A percentile compares a stretch with the other conserved stretches of the same genome.
Conservation (phyloP, 176 grass and related monocot species). For the Elaeis guineensis region DNA sequence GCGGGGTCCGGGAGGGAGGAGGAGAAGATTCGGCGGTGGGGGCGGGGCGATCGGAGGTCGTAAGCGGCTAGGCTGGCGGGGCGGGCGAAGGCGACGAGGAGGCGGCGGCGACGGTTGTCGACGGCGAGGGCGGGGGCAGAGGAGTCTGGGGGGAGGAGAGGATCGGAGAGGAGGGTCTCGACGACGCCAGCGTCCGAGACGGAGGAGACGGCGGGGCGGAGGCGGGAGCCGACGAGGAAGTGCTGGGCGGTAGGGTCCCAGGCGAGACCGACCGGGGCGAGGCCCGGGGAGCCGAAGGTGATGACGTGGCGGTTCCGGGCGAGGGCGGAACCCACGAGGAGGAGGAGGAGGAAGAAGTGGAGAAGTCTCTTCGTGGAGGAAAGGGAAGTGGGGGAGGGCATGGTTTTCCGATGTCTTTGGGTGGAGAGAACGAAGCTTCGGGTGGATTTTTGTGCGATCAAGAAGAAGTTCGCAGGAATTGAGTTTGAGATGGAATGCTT, state of each 20-base stretch:
- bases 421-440: too few relatives aligned
- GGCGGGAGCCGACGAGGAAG: slow-evolving; percentile 57
- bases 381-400: background rate
- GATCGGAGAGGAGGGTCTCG: slow-evolving; percentile 44
- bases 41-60: slow-evolving; percentile 56
- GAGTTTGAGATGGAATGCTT: too few relatives aligned
- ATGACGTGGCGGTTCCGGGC: slow-evolving; percentile 31
- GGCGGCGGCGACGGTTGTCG: slow-evolving; percentile 53
- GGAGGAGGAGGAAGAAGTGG: too few relatives aligned
- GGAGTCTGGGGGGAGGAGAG: slow-evolving; percentile 1
- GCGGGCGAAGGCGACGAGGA: slow-evolving; percentile 36
- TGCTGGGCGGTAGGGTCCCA: slow-evolving; percentile 76
- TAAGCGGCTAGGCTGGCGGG: slow-evolving; percentile 40
- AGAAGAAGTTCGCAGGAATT: too few relatives aligned
- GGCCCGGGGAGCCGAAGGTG: slow-evolving; percentile 24
- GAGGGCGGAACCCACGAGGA: too few relatives aligned
- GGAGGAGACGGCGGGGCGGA: slow-evolving; percentile 32
- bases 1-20: slow-evolving; percentile 29
- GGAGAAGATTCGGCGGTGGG: slow-evolving; percentile 45
- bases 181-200: slow-evolving; percentile 77
- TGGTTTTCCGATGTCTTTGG: background rate
- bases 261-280: slow-evolving; percentile 37
- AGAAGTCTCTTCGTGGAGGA: too few relatives aligned
- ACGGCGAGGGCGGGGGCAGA: slow-evolving; percentile 17
- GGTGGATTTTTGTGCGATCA: too few relatives aligned